Conservation (phyloP, 2,329 filamentous ascomycete species). For the Neoscytalidium dimidiatum region DNA sequence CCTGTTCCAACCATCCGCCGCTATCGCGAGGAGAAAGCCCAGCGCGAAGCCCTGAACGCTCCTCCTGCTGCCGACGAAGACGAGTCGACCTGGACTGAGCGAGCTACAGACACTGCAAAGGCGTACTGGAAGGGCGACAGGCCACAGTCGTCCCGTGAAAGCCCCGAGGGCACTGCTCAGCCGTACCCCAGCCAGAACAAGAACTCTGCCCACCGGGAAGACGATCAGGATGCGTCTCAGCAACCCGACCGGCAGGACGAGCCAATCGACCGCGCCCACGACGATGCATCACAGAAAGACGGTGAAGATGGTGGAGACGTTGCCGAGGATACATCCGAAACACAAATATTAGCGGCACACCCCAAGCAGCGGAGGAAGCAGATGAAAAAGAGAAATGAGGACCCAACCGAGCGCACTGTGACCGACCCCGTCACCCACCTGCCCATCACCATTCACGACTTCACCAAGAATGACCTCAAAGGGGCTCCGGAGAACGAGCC, state of each 20-base stretch:
- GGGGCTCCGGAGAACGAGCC: conserved; percentile 48
- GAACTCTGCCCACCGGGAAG: conserved; percentile 33
- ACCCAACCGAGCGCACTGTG: conserved; percentile 59
- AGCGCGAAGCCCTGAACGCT: conserved; percentile 39
- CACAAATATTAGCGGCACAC: conserved; percentile 36
- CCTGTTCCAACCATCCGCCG: conserved; percentile 50
- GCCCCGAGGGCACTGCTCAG: conserved; percentile 29
- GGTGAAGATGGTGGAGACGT: conserved; percentile 26
- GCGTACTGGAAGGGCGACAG: conserved; percentile 33
- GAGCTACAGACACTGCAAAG: conserved; percentile 38
- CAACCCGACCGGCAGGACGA: conserved; percentile 33
- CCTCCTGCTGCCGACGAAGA: conserved; percentile 26
- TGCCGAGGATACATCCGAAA: conserved; percentile 49
- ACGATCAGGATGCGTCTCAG: neutral
- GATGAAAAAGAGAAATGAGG: conserved; percentile 51
- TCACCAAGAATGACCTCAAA: conserved; percentile 63
- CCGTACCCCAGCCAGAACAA: conserved; percentile 39
- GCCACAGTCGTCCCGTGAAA: conserved; percentile 20
- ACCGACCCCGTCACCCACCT: conserved; percentile 74
- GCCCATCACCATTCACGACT: conserved; percentile 68
- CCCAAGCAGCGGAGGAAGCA: conserved; percentile 51
- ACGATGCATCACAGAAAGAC: conserved; percentile 24
- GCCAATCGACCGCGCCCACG: conserved; percentile 23
- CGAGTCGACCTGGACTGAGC: conserved; percentile 35
- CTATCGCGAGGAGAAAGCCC: conserved; percentile 50